Base-by-base conservation (phyloP, 345 rosid genomes). In the Sapria himalayana region DNA sequence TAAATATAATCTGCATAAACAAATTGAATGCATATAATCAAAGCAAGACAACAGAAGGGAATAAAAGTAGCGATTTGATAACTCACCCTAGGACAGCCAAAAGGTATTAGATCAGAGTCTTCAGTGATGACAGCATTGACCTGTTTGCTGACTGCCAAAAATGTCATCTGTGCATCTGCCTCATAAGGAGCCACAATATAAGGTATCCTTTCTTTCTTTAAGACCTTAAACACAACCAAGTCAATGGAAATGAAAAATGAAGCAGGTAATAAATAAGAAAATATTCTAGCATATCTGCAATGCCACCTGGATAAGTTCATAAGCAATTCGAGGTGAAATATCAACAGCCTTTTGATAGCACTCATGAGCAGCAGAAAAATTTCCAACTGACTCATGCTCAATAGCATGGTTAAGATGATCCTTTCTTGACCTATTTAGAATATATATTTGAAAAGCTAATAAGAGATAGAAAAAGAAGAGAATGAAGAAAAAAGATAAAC, bases 111-210 rank as follows among this genome's bases (percentile, higher is more conserved):
- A 71, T 89, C 98, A 33, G 98, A 89, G 61, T 89, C 95, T 66
- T 89, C 98, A 0, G 98, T 82, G 46, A 89, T 73, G 22, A 89
- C 72, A 1, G 86, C 95, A 65, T 74, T 91, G 34, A 74, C 98
- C 52, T 76, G 85, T 43, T 71, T 72, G 56, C 66, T 67, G 40
- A 69, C 29, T n/a, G 85, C 93, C 67, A 89, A 65, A 54, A 76
- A 89, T 27, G 94, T 64, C 98, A 89, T 82, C 48, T 89, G 93
- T 17, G 98, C 93, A 79, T 89, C 95, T 13, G 98, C 95, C 60
- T 89, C 98, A 7, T 79, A 89, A 16, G 98, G 98, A 44, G 95
- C 98, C 45, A 89, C 98, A 37, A 79, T 61, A 50, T 63, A 79
- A 32, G 66, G 59, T 18, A 82, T 59, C 12, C 64, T 71, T 66